Evolutionary conservation across 495 filamentous ascomycete genomes (phyloP).

Genomic region (Neurospora sp.): DNA sequence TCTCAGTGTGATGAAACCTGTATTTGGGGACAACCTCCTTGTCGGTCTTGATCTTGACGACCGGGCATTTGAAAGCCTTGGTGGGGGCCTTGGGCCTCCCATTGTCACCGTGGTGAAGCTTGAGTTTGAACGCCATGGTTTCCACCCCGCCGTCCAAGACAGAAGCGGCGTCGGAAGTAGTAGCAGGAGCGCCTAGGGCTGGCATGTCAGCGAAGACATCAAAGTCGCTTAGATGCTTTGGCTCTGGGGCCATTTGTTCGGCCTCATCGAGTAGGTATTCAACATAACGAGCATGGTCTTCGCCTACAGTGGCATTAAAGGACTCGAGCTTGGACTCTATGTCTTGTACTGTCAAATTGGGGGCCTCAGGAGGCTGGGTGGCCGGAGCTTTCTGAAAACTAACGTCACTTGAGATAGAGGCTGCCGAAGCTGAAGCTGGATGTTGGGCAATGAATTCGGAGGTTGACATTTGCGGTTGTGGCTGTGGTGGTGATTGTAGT

Average conservation of each 20-base stretch:
- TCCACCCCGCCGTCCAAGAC: slow-evolving; percentile 2
- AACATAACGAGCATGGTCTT: slow-evolving; percentile 29
- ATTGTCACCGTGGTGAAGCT: slow-evolving; percentile 28
- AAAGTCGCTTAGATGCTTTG: slow-evolving; percentile 23
- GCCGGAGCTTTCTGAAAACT: not conserved
- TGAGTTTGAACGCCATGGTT: slow-evolving; percentile 28
- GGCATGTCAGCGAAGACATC: slow-evolving; percentile 33
- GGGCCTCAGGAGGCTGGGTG: slow-evolving; percentile 22
- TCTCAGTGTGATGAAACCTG: slow-evolving; percentile 39
- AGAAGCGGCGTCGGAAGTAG: slow-evolving; percentile 4
- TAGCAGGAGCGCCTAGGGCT: slow-evolving; percentile 2
- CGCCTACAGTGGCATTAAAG: slow-evolving; percentile 22
- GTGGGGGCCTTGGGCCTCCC: slow-evolving; percentile 28
- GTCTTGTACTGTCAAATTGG: slow-evolving; percentile 26
- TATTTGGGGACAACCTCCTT: slow-evolving; percentile 32
- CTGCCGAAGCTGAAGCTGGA: not conserved
- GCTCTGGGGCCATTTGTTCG: slow-evolving; percentile 24
- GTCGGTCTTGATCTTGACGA: slow-evolving; percentile 30
- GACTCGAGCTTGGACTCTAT: slow-evolving; percentile 21
- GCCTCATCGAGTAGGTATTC: slow-evolving; percentile 29
- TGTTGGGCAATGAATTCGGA: not conserved
- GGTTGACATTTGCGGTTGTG: not conserved
- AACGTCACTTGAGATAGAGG: not conserved
- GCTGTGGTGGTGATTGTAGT: not conserved
- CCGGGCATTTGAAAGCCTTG: slow-evolving; percentile 20